Percentiles rank a stretch among this genome's conserved stretches.
Conservation (phyloP, 2,329 filamentous ascomycete genomes). For the Diaporthe australafricana region DNA sequence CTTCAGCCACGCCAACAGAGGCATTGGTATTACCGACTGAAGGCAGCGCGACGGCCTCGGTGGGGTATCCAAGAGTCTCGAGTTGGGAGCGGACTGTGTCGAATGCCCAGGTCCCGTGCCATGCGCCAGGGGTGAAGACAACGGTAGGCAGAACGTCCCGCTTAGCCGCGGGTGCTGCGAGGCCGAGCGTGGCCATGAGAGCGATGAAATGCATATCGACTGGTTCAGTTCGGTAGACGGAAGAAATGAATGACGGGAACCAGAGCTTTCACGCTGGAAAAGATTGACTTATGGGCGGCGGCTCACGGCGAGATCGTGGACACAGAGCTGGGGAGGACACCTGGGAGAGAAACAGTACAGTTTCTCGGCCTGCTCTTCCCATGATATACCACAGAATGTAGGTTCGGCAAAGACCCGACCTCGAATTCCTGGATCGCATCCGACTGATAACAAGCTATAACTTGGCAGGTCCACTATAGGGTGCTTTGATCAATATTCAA, state of each 20-base stretch:
- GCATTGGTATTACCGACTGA: constrained; percentile 47
- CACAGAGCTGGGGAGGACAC: neutral
- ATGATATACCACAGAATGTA: constrained; percentile 1
- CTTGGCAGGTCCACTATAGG: constrained; percentile 13
- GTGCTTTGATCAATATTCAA: constrained; percentile 22
- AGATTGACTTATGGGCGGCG: neutral
- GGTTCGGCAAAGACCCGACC: constrained; percentile 9
- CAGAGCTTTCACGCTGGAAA: neutral
- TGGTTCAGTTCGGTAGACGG: neutral
- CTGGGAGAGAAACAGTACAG: neutral
- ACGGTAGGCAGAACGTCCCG: constrained; percentile 40
- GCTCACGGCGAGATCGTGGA: neutral
- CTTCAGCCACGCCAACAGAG: constrained; percentile 39
- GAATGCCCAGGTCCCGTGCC: constrained; percentile 49
- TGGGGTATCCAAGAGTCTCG: constrained; percentile 46
- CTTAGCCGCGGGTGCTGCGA: constrained; percentile 12
- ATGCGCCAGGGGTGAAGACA: constrained; percentile 54
- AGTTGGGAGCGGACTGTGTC: constrained; percentile 46
- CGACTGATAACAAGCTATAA: constrained; percentile 13
- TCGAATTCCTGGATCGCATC: neutral
- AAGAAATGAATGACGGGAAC: neutral
- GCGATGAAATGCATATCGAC: constrained; percentile 19
- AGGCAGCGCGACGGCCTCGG: constrained; percentile 46
- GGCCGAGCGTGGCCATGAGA: constrained; percentile 5
- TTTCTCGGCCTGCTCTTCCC: neutral